These are phyloP conservation scores for Phylloporus gajari DNA, from an alignment of 1,284 basidiomycete genomes.

Conservation along the genomic window DNA sequence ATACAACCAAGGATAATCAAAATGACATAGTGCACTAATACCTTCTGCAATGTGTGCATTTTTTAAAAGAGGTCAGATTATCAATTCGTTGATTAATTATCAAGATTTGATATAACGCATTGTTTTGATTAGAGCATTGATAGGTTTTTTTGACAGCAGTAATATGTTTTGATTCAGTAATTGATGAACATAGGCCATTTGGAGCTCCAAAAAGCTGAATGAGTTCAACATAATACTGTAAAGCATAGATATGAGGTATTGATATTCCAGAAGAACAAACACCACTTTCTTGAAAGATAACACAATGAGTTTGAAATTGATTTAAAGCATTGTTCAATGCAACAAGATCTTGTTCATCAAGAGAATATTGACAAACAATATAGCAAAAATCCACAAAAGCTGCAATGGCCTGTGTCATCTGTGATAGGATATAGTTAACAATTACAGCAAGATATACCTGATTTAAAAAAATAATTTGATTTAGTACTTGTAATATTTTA, in stretches of 20 bases:
- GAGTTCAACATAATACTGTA: not conserved
- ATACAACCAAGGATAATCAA: too few relatives aligned
- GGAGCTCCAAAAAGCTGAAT: not conserved
- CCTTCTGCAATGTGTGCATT: not conserved
- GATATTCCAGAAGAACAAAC: not conserved
- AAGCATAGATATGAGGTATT: not conserved
- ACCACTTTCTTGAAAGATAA: not conserved
- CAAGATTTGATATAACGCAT: conserved; percentile 1
- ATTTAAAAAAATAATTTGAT: too few relatives aligned
- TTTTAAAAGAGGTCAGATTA: not conserved
- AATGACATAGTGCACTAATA: not conserved
- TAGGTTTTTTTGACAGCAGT: conserved; percentile 7
- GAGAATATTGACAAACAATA: not conserved
- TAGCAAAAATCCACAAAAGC: not conserved
- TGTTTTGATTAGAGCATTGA: not conserved
- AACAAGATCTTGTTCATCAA: not conserved
- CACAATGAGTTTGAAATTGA: not conserved
- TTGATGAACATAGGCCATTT: not conserved
- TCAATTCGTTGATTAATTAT: conserved; percentile 3
- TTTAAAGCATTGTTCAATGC: not conserved
- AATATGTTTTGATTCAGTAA: conserved; percentile 1
- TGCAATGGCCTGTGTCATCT: not conserved
- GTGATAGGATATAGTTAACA: not conserved
- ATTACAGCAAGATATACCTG: too few relatives aligned
- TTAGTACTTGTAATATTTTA: not conserved